Evolutionary conservation across 345 rosid genomes (phyloP), one percentile per base, ranked within the genome.

Genomic region (Gossypium herbaceum): DNA sequence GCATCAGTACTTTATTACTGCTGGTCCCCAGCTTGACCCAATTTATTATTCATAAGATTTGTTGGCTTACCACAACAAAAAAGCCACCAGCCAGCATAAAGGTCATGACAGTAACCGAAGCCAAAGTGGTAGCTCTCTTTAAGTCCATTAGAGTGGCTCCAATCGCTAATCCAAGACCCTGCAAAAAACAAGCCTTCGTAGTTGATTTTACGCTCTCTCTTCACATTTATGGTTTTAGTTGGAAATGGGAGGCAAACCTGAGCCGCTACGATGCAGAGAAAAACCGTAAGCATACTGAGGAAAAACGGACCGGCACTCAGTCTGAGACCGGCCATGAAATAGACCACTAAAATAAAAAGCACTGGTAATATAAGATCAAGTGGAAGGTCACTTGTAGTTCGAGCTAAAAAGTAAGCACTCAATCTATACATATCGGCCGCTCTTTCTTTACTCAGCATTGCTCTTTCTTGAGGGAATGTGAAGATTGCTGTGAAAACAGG

Each of bases 141-240:
- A 95, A 48, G 84, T 95, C 99, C 99, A 95, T 93, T 75, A 95
- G 77, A 10, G 87, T 76, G 20, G 99, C 99, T 20, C 99, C 99
- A 45, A 95, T 95, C 3, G 99, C 99, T 76, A 93, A 87, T 76
- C 99, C 99, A 3, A 95, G 97, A 55, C 99, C 99, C 99, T 92
- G 86, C 52, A 54, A 82, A 69, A 63, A 76, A 34, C 1, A 9
- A 79, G 58, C 78, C 73, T 66, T 15, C 54, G 29, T 55, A 19
- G 70, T 78, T 57, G 67, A 47, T 39, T 45, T 67, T 50, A 59
- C 9, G 12, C 19, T 13, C 0, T 13, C 29, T 45, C 12, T 24
- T 59, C 39, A 3, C 22, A 50, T 45, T 76, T 7, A 13, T 54
- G 59, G 39, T 61, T 19, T 43, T 45, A 19, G 44, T 59, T 24